Evolutionary conservation across 345 rosid species (phyloP), one percentile per base, ranked within the genome.

Genomic region (Corymbia maculata): DNA sequence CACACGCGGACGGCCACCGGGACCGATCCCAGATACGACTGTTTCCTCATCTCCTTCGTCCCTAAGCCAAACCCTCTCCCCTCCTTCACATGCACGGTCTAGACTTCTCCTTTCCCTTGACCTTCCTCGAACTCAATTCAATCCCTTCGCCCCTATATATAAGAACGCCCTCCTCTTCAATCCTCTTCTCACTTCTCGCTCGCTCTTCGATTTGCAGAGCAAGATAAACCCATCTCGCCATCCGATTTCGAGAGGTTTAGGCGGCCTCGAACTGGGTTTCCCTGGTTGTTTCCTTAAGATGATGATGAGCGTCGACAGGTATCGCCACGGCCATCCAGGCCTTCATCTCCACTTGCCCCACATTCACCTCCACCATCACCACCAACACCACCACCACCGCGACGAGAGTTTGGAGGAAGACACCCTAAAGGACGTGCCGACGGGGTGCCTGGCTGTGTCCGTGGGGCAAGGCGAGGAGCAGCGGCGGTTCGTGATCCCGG

Each of bases 401-500:
- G 86, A 85, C 17, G 89, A 86, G 86, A 79, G 90, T 49, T 64
- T 32, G 61, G 87, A 85, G 49, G 87, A 28, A 5, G 87, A 55
- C 28, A 87, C 75, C 14, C 1, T 88, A 87, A 90, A 89, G 68
- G 93, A 89, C 66, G 91, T 95, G 42, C 97, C 97, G 0, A 97
- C 94, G 88, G 99, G 99, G 42, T 95, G 91, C 87, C 85, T 97
- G 1, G 95, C 98, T 13, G 89, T 97, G 32, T 51, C 92, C 93
- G 98, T 95, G 42, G 98, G 98, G 3, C 95, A 93, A 79, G 96
- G 94, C 44, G 95, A 93, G 86, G 95, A 95, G 90, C 92, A 87
- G 85, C 94, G 92, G 44, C 92, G 98, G 89, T 97, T 96, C 88
- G 96, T 97, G 86, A 89, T 97, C 79, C 99, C 99, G 5, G 94